A percentile compares a stretch with the other conserved stretches of the same genome.
Conservation (phyloP, 495 filamentous ascomycete species). For the Hypoxylon perforatum region DNA sequence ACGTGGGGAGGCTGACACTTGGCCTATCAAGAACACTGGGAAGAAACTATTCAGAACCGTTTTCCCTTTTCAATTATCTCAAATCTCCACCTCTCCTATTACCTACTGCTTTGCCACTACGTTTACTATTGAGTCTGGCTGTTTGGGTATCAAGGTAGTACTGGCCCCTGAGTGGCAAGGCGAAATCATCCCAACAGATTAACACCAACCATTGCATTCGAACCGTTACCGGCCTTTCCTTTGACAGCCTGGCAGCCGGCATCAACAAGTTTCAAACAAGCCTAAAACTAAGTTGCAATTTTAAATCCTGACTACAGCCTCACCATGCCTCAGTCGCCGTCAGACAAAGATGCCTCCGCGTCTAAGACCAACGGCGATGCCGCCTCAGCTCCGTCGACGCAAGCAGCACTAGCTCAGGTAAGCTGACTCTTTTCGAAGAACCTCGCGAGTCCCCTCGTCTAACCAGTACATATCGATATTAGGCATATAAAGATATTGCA, state of each 20-base stretch:
- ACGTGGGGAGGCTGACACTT: slow-evolving; percentile 38
- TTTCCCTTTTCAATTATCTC: neutral
- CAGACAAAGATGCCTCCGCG: slow-evolving; percentile 15
- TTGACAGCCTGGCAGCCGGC: no score
- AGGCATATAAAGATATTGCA: slow-evolving; percentile 60
- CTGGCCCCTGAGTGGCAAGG: slow-evolving; percentile 10
- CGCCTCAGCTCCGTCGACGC: slow-evolving; percentile 21
- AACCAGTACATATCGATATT: slow-evolving; percentile 36
- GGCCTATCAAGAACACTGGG: slow-evolving; percentile 17
- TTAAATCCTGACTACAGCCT: slow-evolving; percentile 1
- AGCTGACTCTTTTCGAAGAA: slow-evolving; percentile 20
- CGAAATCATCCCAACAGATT: neutral
- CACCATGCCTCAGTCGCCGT: slow-evolving; percentile 34
- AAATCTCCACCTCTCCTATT: slow-evolving; percentile 3
- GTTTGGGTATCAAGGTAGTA: neutral
- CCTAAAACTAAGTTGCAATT: neutral
- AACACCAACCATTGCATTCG: neutral
- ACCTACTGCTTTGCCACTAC: neutral
- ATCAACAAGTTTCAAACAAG: neutral
- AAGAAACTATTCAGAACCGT: slow-evolving; percentile 15
- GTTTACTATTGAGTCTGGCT: neutral
- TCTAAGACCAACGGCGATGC: slow-evolving; percentile 15
- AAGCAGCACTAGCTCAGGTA: slow-evolving; percentile 47
- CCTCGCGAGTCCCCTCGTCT: slow-evolving; percentile 17
- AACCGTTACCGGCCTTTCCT: slow-evolving; percentile 10